These are phyloP conservation scores for Beta macrorhiza DNA, from an alignment of 179 eudicot species.

Conservation along the genomic window DNA sequence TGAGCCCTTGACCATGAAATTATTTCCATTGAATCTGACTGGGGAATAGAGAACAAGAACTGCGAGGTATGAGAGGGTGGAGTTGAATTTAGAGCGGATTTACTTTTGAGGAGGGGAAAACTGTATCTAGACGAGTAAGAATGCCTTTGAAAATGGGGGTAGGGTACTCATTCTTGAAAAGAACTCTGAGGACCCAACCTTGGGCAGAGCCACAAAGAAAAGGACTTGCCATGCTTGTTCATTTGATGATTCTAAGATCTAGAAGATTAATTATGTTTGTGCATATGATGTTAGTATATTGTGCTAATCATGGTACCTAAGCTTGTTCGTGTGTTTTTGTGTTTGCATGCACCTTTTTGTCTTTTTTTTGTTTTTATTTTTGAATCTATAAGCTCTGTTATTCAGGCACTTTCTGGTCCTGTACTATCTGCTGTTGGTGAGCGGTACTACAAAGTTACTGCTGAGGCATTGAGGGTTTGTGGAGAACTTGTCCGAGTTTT, in stretches of 20 bases:
- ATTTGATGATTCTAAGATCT: background rate
- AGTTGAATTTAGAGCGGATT: background rate
- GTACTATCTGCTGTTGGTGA: constrained; percentile 92
- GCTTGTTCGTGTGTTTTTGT: background rate
- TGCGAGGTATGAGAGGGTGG: background rate
- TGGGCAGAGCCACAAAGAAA: background rate
- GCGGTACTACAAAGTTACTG: constrained; percentile 95
- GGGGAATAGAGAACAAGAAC: background rate
- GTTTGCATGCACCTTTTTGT: background rate
- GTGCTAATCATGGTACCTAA: background rate
- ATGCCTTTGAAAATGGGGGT: background rate
- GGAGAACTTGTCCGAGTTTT: constrained; percentile 96
- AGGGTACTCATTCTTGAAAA: background rate
- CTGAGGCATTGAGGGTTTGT: constrained; percentile 94
- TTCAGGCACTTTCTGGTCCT: constrained; percentile 85
- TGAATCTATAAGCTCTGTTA: background rate
- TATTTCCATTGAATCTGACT: background rate
- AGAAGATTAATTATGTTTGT: background rate
- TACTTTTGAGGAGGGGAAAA: background rate
- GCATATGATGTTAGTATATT: background rate
- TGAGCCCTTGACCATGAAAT: background rate
- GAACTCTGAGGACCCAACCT: background rate
- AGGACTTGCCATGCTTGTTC: background rate
- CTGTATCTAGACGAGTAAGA: background rate
- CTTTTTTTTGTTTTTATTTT: constrained; percentile 1